These are phyloP conservation scores for Spiraea crenata DNA, from an alignment of 331 rosid species.

Conservation along the genomic window DNA sequence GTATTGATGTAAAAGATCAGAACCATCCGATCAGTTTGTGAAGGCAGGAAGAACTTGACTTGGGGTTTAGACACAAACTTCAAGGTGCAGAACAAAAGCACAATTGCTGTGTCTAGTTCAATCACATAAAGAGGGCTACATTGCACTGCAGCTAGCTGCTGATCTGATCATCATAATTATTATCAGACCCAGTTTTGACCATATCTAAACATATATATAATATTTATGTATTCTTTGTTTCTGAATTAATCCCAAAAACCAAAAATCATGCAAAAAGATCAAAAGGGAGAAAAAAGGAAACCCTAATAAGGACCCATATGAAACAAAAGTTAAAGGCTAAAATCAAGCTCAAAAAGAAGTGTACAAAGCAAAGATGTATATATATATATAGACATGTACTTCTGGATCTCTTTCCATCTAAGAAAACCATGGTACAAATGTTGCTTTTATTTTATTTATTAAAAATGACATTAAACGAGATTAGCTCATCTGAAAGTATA, in stretches of 20 bases:
- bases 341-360: constrained; percentile 31
- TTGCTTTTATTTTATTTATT: no score
- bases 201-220: neutral
- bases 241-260: constrained; percentile 27
- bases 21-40: neutral
- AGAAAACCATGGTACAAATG: neutral
- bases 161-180: constrained; percentile 12
- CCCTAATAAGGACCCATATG: constrained; percentile 43
- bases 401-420: neutral
- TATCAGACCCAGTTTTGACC: constrained; percentile 26
- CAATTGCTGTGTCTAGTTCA: constrained; percentile 30
- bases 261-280: constrained; percentile 33
- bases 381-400: neutral
- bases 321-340: constrained; percentile 39
- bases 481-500: neutral
- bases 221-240: constrained; percentile 16
- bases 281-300: constrained; percentile 15
- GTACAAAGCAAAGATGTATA: constrained; percentile 16
- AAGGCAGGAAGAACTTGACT: constrained; percentile 33
- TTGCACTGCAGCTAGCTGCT: neutral
- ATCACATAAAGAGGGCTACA: constrained; percentile 25
- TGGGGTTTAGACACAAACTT: constrained; percentile 31
- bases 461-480: no score
- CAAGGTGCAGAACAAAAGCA: constrained; percentile 24
- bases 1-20: constrained; percentile 25